These are phyloP conservation scores for Wallacemonas collosoma DNA, from an alignment of 208 protist species.

Conservation along the genomic window DNA sequence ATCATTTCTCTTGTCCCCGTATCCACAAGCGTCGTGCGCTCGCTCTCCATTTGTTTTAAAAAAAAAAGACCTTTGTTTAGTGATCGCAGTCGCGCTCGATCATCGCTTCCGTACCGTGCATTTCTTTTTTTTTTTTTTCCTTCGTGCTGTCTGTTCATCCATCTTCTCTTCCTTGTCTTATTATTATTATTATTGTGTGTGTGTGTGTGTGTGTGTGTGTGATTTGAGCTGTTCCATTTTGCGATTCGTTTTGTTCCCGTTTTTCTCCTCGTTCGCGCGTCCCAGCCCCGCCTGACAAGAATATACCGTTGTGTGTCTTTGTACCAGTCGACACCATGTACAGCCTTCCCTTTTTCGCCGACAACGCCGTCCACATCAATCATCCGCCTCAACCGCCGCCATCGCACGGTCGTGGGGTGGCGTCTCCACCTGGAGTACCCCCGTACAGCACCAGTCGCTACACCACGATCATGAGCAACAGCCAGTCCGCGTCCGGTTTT, in stretches of 20 bases:
- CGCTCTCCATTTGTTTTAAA: too few relatives aligned
- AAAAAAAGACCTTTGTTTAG: too few relatives aligned
- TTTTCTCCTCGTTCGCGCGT: too few relatives aligned
- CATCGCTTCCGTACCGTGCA: too few relatives aligned
- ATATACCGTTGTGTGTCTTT: slow-evolving; percentile 8
- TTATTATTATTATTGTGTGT: not conserved
- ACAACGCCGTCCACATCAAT: not conserved
- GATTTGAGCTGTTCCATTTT: not conserved
- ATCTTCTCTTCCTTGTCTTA: not conserved
- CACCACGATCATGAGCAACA: slow-evolving; percentile 12
- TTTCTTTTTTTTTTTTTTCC: slow-evolving; percentile 1
- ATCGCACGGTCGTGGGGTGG: too few relatives aligned
- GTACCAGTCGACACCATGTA: not conserved
- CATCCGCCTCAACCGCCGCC: not conserved
- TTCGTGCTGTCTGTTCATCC: not conserved
- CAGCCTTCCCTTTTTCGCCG: not conserved
- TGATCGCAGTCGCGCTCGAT: too few relatives aligned
- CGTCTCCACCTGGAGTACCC: too few relatives aligned
- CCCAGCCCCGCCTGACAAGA: too few relatives aligned
- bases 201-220: not conserved
- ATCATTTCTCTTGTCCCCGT: too few relatives aligned
- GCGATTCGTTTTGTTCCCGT: slow-evolving; percentile 15
- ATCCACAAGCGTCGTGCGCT: too few relatives aligned
- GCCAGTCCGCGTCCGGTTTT: too few relatives aligned
- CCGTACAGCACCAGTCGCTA: slow-evolving; percentile 10